Percentiles rank a stretch among this genome's conserved stretches.
phyloP scores from a whole-genome alignment of 768 basidiomycete genomes.

The Xerocomellus dryophilus region DNA sequence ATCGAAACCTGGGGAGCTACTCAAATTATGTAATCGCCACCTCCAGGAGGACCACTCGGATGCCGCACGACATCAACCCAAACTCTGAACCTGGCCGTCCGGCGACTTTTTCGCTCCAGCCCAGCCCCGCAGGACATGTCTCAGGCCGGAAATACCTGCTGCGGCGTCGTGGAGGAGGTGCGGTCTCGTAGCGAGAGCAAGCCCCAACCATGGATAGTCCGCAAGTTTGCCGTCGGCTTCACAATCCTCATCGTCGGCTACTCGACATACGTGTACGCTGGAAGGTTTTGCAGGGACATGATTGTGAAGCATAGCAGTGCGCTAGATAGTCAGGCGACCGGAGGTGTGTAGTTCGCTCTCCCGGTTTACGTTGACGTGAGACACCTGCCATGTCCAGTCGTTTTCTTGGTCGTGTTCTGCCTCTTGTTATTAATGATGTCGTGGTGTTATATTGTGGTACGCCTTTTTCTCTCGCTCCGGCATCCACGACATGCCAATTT shows the following conservation, averaged over 20 bases:
- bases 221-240: constrained; percentile 64
- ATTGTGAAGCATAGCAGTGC: constrained; percentile 45
- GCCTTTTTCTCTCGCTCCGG: constrained; percentile 15
- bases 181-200: constrained; percentile 38
- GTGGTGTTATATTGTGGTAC: constrained; percentile 77
- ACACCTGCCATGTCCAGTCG: constrained; percentile 44
- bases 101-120: neutral
- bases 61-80: constrained; percentile 13
- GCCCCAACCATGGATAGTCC: constrained; percentile 71
- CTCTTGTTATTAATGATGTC: constrained; percentile 66
- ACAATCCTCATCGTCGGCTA: constrained; percentile 63
- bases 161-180: constrained; percentile 54
- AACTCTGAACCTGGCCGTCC: constrained; percentile 1
- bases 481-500: neutral
- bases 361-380: constrained; percentile 1
- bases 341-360: constrained; percentile 53
- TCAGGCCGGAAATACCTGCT: constrained; percentile 31
- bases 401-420: constrained; percentile 59
- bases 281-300: constrained; percentile 66
- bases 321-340: constrained; percentile 49
- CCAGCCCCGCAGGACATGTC: constrained; percentile 14
- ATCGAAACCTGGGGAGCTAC: neutral
- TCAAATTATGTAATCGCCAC: constrained; percentile 23
- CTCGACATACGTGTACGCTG: constrained; percentile 75
- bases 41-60: constrained; percentile 3